Base-by-base conservation (phyloP, 371 early-diverging fungal species). In the Mortierella sp. region DNA sequence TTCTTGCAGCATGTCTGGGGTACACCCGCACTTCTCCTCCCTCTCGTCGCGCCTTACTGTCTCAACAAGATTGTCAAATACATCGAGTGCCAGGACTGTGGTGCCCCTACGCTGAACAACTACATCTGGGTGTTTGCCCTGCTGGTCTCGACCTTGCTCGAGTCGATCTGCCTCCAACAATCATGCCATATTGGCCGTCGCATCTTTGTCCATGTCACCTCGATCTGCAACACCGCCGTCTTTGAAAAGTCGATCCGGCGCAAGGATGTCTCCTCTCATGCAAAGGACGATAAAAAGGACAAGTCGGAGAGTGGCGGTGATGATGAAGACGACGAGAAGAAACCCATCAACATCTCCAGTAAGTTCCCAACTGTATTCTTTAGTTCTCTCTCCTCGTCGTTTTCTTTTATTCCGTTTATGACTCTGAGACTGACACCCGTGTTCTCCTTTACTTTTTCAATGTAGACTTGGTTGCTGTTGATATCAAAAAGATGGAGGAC, bases 41-140 rank as follows among this genome's bases (percentile, higher is more conserved):
- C 90, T 71, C 89, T 89, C 82, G 90, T 87, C 48, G 88, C 91
- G 40, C 91, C 91, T 6, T 86, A 80, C 61, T 91, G 87, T 64
- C 85, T 90, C 50, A 91, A 90, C 85, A 87, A 85, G 76, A 89
- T 91, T 50, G 79, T 92, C 77, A 85, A 85, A 47, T 90, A 86
- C 73, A 89, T 91, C 68, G 91, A 92, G 77, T 79, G 87, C 73
- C 58, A 61, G 13, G 45, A 80, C 48, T 83, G 79, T 7, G 79
- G 82, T 1, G 70, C 72, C 7, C 79, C 79, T 11, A 77, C 74
- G 0, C 41, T 66, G 26, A 63, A 71, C 48, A 91, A 92, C 6
- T 94, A 88, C 61, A 68, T 91, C 24, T 92, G 91, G 58, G 92
- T 92, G 0, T 72, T 91, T 41, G 92, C 90, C 1, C 76, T 94